Conservation (phyloP, 148 eudicot genomes). For the Amaranthus palmeri region DNA sequence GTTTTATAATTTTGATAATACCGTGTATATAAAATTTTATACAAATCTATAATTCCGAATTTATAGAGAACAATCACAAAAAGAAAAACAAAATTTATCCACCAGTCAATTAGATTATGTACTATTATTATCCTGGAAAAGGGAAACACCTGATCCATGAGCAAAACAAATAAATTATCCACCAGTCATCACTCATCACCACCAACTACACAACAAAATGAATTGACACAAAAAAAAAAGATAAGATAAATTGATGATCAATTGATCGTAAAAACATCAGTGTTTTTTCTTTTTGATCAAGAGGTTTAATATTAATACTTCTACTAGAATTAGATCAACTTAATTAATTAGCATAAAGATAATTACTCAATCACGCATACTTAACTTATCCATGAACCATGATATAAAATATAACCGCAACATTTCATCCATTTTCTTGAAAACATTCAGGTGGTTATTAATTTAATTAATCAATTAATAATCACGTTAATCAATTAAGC, state of each 20-base stretch:
- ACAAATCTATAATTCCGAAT: too few species aligned
- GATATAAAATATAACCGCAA: slow-evolving; percentile 2
- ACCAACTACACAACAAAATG: neutral
- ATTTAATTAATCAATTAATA: neutral
- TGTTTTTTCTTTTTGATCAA: too few species aligned
- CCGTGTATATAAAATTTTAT: too few species aligned
- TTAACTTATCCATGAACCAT: slow-evolving; percentile 10
- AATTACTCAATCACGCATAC: neutral
- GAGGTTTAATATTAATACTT: slow-evolving; percentile 1
- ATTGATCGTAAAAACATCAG: too few species aligned
- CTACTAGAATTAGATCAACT: slow-evolving; percentile 12
- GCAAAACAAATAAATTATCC: too few species aligned
- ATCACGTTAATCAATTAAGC: slow-evolving; percentile 8
- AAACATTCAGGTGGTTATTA: slow-evolving; percentile 6
- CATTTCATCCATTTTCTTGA: neutral
- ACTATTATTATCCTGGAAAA: too few species aligned
- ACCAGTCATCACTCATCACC: slow-evolving; percentile 9
- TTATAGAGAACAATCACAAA: too few species aligned
- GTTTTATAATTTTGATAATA: too few species aligned
- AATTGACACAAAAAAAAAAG: neutral
- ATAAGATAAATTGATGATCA: neutral
- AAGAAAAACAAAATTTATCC: too few species aligned
- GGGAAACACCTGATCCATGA: too few species aligned
- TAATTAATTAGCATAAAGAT: slow-evolving; percentile 19
- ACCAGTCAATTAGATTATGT: too few species aligned